Evolutionary conservation across 129 eudicot genomes (phyloP).

Genomic region (Glebionis coronaria): DNA sequence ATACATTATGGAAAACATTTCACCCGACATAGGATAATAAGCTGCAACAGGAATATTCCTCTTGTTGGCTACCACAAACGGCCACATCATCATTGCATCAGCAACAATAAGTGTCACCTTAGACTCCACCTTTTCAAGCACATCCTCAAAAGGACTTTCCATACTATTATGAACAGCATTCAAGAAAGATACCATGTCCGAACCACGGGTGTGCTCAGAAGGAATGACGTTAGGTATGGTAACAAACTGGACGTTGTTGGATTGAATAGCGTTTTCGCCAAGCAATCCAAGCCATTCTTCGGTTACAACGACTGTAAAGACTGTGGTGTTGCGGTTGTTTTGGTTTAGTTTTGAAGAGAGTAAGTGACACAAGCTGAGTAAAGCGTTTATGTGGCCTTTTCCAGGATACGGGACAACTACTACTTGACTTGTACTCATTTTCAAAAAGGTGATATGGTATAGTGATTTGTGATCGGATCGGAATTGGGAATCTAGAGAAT

Average conservation of each 20-base stretch:
- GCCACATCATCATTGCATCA: constrained; percentile 50
- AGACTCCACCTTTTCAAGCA: constrained; percentile 35
- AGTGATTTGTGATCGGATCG: no score
- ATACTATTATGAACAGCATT: constrained; percentile 37
- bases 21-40: constrained; percentile 47
- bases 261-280: constrained; percentile 20
- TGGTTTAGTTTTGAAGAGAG: constrained; percentile 24
- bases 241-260: constrained; percentile 34
- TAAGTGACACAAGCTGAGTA: constrained; percentile 46
- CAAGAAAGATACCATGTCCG: constrained; percentile 31
- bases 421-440: constrained; percentile 27
- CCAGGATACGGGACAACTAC: constrained; percentile 65
- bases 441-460: no score
- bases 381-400: constrained; percentile 71
- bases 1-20: constrained; percentile 36
- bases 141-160: constrained; percentile 45
- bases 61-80: constrained; percentile 36
- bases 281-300: constrained; percentile 67
- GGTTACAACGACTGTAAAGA: constrained; percentile 54
- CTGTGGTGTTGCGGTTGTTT: constrained; percentile 17
- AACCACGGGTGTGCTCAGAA: constrained; percentile 50
- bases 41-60: constrained; percentile 67
- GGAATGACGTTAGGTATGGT: constrained; percentile 71
- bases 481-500: no score
- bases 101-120: constrained; percentile 36